Base-by-base conservation (phyloP, 2,329 filamentous ascomycete genomes). In the Aspergillus sp. region DNA sequence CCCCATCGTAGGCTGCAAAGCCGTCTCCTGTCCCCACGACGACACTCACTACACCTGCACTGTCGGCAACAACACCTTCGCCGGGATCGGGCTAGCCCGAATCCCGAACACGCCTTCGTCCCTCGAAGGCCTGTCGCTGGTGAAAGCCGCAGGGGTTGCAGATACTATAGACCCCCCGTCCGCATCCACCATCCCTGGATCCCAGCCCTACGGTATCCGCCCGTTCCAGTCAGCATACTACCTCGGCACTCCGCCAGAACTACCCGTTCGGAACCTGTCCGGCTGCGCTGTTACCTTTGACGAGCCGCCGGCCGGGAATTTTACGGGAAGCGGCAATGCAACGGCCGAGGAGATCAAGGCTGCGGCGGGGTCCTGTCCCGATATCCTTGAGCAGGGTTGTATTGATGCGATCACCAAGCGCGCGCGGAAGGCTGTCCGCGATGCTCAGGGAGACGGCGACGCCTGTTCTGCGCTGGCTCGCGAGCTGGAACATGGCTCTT, bases 281-380 rank as follows among this genome's bases (percentile, higher is more conserved):
- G 43, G 43, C 8, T 45, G 43, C n/a, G 41, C 39, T 4, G 37
- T 44, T 3, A n/a, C 40, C 26, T 44, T 44, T 29, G 35, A 45
- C 26, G 30, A 44, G 15, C 24, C 36, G 2, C 39, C 41, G 1
- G 24, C 34, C 4, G 35, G 28, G 4, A 28, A 25, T 7, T 42
- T 45, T 14, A 6, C 5, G 22, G 32, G 8, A 27, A 14, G 16
- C 10, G 25, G 14, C 6, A 32, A 32, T 24, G 17, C 22, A 11
- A 25, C 35, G n/a, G n/a, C n/a, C n/a, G n/a, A n/a, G n/a, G 30
- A 41, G 15, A 26, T 20, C 3, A 30, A 26, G 4, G 32, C 38
- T 8, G 33, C 42, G 1, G 28, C 20, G 4, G 39, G 43, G 2
- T 30, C 33, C 10, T 45, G 41, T 14, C 32, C 36, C 4, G 41